A percentile compares a stretch with the other conserved stretches of the same genome.
Conservation (phyloP, 2,329 filamentous ascomycete genomes). For the Aspergillus proliferans region DNA sequence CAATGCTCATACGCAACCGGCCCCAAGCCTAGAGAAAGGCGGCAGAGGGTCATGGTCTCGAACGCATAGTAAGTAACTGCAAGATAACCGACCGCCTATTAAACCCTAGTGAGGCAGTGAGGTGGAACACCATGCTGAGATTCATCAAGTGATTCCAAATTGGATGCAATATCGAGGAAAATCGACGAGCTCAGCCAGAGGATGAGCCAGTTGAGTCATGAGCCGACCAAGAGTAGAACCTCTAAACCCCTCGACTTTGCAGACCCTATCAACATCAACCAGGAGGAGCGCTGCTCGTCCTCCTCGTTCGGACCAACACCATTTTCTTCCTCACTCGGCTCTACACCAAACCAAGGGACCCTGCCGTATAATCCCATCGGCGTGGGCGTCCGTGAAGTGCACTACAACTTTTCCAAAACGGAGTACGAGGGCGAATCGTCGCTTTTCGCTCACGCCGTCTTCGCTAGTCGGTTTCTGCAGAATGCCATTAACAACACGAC, state of each 20-base stretch:
- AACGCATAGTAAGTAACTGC: slow-evolving; percentile 7
- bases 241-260: neutral
- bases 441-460: slow-evolving; percentile 4
- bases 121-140: neutral
- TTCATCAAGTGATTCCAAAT: slow-evolving; percentile 4
- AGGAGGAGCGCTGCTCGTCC: neutral
- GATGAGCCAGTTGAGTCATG: slow-evolving; percentile 1
- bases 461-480: slow-evolving; percentile 3
- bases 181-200: slow-evolving; percentile 6
- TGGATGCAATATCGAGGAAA: slow-evolving; percentile 8
- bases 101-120: neutral
- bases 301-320: neutral
- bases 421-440: slow-evolving; percentile 4
- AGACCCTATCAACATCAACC: neutral
- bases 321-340: neutral
- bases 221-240: neutral
- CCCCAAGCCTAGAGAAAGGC: slow-evolving; percentile 4
- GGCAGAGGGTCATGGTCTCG: slow-evolving; percentile 9
- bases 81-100: neutral
- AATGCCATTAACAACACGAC: slow-evolving; percentile 1
- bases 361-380: neutral
- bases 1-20: slow-evolving; percentile 5
- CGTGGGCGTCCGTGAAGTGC: neutral
- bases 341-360: neutral
- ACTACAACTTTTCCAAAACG: neutral